Evolutionary conservation across 306 rosid genomes (phyloP), one percentile per base, ranked within the genome.

Genomic region (Vigna mungo): DNA sequence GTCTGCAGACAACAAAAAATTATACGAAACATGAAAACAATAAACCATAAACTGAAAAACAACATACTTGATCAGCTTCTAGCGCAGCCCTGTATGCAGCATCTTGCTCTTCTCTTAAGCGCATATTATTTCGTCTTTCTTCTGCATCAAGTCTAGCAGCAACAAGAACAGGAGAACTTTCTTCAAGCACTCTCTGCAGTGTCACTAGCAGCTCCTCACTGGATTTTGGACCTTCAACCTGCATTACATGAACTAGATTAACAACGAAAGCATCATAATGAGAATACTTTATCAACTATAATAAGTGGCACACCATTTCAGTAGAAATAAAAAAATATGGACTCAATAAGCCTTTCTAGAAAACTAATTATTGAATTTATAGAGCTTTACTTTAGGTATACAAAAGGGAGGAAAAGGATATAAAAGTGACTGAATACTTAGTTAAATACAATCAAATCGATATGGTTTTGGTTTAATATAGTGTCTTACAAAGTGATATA

Each of bases 31-130:
- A 66, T 64, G 20, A 34, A 17, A 68, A 25, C 27, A 25, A 39
- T 74, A 56, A 69, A 74, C 44, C 14, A 32, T 10, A 54, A 54
- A 39, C 53, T 21, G 54, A 60, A 68, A 68, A 72, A 41, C 48
- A 68, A 61, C 93, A 84, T 89, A 92, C 99, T 87, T 91, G 99
- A 88, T 95, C 99, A 44, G 99, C 97, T 89, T 95, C 97, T 71
- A 95, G 99, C 37, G 99, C 97, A 51, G 97, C 97, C 88, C 96
- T 88, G 78, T 85, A 96, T 47, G 99, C 99, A 81, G 99, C 98
- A 92, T 92, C 99, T 86, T 95, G 98, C 88, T 96, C 99, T 86
- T 96, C 98, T 78, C 99, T 92, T 82, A 96, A 85, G 41, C 89
- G 94, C 72, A 66, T 55, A 80, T 92, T 92, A 71, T 60, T 92